A percentile compares a stretch with the other conserved stretches of the same genome.
Conservation (phyloP, 148 eudicot genomes). For the Amaranthus hypochondriacus region DNA sequence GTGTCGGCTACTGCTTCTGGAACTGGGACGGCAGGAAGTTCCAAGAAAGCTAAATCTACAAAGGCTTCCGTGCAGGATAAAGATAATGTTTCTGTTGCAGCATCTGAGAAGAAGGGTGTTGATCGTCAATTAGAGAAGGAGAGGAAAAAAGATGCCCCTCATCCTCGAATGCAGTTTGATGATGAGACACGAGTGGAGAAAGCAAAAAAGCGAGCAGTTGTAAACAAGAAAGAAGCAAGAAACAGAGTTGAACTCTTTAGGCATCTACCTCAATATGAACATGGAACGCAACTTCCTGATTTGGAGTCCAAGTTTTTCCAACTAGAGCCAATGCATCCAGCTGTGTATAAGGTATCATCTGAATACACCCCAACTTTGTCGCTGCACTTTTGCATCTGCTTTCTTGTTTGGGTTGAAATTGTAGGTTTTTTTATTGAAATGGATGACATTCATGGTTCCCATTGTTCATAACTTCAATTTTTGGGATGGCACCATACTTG, state of each 20-base stretch:
- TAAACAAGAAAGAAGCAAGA: conserved; percentile 84
- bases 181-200: conserved; percentile 87
- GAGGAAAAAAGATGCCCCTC: conserved; percentile 95
- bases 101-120: conserved; percentile 69
- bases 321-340: conserved; percentile 87
- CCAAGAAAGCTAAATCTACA: conserved; percentile 52
- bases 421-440: neutral
- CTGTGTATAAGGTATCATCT: conserved; percentile 71
- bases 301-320: conserved; percentile 82
- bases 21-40: conserved; percentile 32
- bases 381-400: neutral
- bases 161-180: conserved; percentile 98
- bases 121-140: conserved; percentile 82
- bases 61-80: conserved; percentile 54
- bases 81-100: conserved; percentile 60
- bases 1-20: conserved; percentile 12
- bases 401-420: conserved; percentile 2
- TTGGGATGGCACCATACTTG: neutral
- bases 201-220: conserved; percentile 89
- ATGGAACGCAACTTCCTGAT: conserved; percentile 83
- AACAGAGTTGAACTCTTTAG: conserved; percentile 84
- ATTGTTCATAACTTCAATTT: neutral
- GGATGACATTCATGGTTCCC: neutral
- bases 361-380: too few species aligned
- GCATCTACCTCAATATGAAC: conserved; percentile 97